A percentile compares a stretch with the other conserved stretches of the same genome.
Evolutionary conservation across 2,329 filamentous ascomycete genomes (phyloP).

Genomic region (Fonsecaea erecta): DNA sequence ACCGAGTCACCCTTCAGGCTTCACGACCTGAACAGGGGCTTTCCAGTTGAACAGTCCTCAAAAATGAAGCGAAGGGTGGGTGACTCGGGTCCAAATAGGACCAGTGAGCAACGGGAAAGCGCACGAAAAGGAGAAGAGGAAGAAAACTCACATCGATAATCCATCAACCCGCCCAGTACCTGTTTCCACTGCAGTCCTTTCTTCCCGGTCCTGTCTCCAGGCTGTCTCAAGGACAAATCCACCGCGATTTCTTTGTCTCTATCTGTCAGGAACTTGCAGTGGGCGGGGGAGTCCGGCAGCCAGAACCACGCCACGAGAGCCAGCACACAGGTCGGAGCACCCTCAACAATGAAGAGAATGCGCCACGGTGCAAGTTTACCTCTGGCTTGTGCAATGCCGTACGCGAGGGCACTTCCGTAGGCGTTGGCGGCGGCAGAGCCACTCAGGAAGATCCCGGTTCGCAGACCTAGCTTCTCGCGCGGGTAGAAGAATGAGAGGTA

Average conservation of each 20-base stretch:
- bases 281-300: conserved; percentile 52
- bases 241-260: conserved; percentile 45
- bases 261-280: conserved; percentile 49
- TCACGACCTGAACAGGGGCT: not conserved
- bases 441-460: conserved; percentile 58
- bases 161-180: conserved; percentile 51
- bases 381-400: conserved; percentile 63
- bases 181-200: conserved; percentile 52
- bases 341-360: conserved; percentile 69
- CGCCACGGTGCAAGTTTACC: conserved; percentile 65
- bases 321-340: conserved; percentile 62
- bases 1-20: not conserved
- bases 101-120: not conserved
- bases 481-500: conserved; percentile 65
- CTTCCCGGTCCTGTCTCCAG: conserved; percentile 35
- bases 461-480: conserved; percentile 60
- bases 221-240: conserved; percentile 35
- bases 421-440: conserved; percentile 47
- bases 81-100: not conserved
- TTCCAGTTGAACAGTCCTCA: not conserved
- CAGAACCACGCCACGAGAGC: conserved; percentile 60
- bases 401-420: conserved; percentile 48
- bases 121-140: conserved; percentile 34
- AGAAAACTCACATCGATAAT: conserved; percentile 55
- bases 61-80: not conserved